Evolutionary conservation across 2,329 filamentous ascomycete genomes (phyloP), one percentile per base, ranked within the genome.

Genomic region (Thelonectria blattea): DNA sequence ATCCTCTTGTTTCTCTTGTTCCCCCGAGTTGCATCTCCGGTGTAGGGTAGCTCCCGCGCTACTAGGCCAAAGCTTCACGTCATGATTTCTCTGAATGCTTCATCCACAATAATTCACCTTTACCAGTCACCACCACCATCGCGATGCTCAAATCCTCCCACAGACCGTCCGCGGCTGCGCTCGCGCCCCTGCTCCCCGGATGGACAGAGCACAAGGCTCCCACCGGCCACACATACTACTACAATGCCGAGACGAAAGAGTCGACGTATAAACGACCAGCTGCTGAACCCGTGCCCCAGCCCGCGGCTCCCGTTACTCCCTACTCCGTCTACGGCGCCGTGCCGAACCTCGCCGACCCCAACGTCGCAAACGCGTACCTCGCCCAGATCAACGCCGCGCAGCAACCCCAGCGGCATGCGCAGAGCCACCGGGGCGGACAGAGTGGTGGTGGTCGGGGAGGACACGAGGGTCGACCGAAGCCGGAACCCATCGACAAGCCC

Each of bases 201-300:
- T 97, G 93, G 93, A 92, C 91, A n/a, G 91, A 96, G 76, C 93
- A 97, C 78, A 93, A 89, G 77, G 92, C 93, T 53, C 93, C 93
- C 6, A 89, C 90, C 52, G 92, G 92, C 5, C 93, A 97, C 75
- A 83, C 84, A 27, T 97, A 97, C 79, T 97, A 93, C 77, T 95
- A 96, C 80, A 90, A 97, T 78, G 81, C 88, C 47, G 81, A 85
- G 56, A 94, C 91, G 1, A 92, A 95, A 70, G 85, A 91, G 71
- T 97, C 93, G 1, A 97, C 93, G 45, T 97, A 97, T 75, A 90
- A 84, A 41, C 87, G 92, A 34, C 93, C 93, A n/a, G 78, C 78
- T 60, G 72, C 76, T 10, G 64, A 67, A 41, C 64, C 63, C 4
- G 42, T 50, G 52, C 39, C 65, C 7, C 58, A 67, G 27, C 58